phyloP scores from a whole-genome alignment of 148 eudicot species.

The Camellia granthamiana region DNA sequence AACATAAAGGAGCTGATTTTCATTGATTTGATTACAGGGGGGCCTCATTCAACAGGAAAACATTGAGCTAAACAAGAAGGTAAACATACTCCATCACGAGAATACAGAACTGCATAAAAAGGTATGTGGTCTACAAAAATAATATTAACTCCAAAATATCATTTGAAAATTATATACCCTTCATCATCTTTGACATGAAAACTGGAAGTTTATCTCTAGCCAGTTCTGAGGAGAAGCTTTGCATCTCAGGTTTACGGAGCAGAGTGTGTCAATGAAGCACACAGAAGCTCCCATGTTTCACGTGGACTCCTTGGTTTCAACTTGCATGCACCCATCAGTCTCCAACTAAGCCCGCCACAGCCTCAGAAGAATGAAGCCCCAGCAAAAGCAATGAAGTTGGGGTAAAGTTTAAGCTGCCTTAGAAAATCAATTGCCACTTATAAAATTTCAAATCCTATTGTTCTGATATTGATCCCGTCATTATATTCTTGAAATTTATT shows the following conservation, averaged over 20 bases:
- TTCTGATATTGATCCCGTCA: conserved; percentile 12
- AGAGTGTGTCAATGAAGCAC: conserved; percentile 22
- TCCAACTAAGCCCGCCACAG: conserved; percentile 59
- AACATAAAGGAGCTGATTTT: conserved; percentile 13
- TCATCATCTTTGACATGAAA: background rate
- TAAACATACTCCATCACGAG: conserved; percentile 44
- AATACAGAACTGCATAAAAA: conserved; percentile 56
- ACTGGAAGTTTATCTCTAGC: conserved; percentile 1
- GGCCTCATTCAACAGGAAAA: conserved; percentile 60
- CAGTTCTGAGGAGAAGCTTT: background rate
- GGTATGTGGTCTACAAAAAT: conserved; percentile 29
- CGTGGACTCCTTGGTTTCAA: conserved; percentile 20
- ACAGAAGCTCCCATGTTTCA: conserved; percentile 32
- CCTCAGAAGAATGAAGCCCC: conserved; percentile 29
- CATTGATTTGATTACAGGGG: conserved; percentile 41
- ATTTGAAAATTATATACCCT: background rate
- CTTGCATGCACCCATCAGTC: conserved; percentile 36
- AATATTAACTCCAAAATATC: background rate
- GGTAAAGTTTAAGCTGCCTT: conserved; percentile 5
- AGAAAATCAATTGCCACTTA: background rate
- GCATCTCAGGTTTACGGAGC: conserved; percentile 40
- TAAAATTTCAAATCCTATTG: background rate
- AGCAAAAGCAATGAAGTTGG: conserved; percentile 17
- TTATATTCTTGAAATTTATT: conserved; percentile 12
- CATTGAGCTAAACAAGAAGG: conserved; percentile 56